Evolutionary conservation across 371 early-diverging fungal species (phyloP), one percentile per base, ranked within the genome.

Genomic region (Mucor sp.): DNA sequence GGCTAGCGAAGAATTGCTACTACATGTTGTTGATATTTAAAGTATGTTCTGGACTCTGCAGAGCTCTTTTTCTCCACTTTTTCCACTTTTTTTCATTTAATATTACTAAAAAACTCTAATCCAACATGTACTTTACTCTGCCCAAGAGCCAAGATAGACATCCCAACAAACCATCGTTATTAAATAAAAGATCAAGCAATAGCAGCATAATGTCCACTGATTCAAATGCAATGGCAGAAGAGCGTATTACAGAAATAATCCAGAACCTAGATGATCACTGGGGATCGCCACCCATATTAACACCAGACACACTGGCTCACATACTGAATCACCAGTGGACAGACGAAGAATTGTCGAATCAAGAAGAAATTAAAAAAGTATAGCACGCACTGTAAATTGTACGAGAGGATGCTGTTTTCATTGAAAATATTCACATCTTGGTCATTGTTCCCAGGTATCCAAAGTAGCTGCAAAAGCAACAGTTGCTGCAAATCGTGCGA

Each of bases 251-350:
- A 32, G 77, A 76, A 35, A 70, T 74, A 17, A 58, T 76, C 14
- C 71, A 66, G 15, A 76, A 76, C 53, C 23, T 76, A 5, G 66
- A 76, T 35, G 74, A 74, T 32, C 77, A 76, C 27, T 68, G 77
- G 71, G 69, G 69, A 3, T 76, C 76, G 30, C 76, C 76, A 17
- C 73, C 74, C 12, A 68, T 76, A 19, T 58, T 76, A 21, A 76
- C 76, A 21, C 74, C 76, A 47, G 67, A 68, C 33, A 76, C 74
- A 43, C 35, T 76, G 7, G 55, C 71, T 1, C 74, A 63, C 59
- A 69, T 76, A 28, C 57, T 76, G 44, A 69, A 43, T 19, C 62
- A 72, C 56, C 74, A 74, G 57, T 74, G 74, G 74, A 30, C 33
- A 61, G 21, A 56, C 32, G 27, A 61, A 25, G 48, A 57, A 48